Conservation (phyloP, 371 early-diverging fungal species). For the Rhizomucor pusillus region DNA sequence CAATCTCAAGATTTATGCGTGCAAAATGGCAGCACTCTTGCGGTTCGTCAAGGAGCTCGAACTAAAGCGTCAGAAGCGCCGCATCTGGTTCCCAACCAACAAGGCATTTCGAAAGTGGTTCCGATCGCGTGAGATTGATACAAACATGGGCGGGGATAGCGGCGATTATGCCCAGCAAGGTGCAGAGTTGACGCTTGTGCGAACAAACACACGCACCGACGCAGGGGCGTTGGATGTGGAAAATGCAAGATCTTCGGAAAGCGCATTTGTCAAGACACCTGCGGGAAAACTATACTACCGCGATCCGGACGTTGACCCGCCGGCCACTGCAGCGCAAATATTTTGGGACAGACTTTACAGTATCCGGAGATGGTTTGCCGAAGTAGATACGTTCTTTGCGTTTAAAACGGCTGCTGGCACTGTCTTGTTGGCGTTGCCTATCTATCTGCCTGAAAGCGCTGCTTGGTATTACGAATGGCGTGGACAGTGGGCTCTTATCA, state of each 20-base stretch:
- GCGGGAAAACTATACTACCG: conserved; percentile 8
- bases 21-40: conserved; percentile 6
- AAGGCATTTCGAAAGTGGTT: conserved; percentile 19
- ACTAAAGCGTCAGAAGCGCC: conserved; percentile 2
- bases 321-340: conserved; percentile 21
- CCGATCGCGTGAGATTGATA: conserved; percentile 7
- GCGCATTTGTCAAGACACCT: not conserved
- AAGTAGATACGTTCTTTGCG: conserved; percentile 27
- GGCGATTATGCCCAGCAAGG: not conserved
- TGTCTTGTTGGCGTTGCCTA: conserved; percentile 32
- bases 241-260: not conserved
- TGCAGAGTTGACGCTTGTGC: conserved; percentile 9
- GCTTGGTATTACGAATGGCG: conserved; percentile 38
- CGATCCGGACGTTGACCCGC: conserved; percentile 43
- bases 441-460: conserved; percentile 21
- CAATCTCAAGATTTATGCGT: conserved; percentile 12
- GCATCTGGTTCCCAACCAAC: conserved; percentile 7
- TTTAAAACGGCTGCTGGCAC: conserved; percentile 39
- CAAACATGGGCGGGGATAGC: conserved; percentile 8
- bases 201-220: conserved; percentile 6
- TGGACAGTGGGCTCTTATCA: conserved; percentile 46
- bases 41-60: conserved; percentile 10
- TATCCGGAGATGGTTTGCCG: conserved; percentile 21
- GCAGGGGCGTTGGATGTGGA: not conserved
- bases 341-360: conserved; percentile 20